A percentile compares a stretch with the other conserved stretches of the same genome.
Evolutionary conservation across 768 basidiomycete genomes (phyloP).

Genomic region (Lactifluus rugatus): DNA sequence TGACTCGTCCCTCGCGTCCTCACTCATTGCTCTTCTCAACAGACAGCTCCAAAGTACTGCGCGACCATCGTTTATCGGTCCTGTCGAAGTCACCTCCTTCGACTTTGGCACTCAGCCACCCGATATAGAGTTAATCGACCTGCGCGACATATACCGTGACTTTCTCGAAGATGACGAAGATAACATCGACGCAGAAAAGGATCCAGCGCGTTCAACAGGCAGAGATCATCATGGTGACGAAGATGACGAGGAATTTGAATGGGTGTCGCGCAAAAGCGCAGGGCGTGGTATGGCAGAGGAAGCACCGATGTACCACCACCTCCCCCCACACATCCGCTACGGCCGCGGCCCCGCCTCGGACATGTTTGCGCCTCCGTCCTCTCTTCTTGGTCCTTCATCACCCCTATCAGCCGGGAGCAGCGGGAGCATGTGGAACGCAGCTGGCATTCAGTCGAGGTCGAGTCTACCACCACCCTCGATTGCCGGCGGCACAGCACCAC

Average conservation of each 20-base stretch:
- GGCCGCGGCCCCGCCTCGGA: slow-evolving; percentile 47
- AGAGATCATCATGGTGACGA: slow-evolving; percentile 42
- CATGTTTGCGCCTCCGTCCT: slow-evolving; percentile 30
- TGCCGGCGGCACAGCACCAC: too few relatives aligned
- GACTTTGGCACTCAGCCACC: slow-evolving; percentile 81
- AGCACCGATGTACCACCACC: slow-evolving; percentile 53
- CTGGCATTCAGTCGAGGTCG: background rate
- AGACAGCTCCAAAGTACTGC: slow-evolving; percentile 57
- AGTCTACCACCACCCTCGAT: background rate
- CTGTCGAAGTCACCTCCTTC: slow-evolving; percentile 74
- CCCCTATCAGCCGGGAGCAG: background rate
- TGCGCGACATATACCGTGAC: slow-evolving; percentile 89
- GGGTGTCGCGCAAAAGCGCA: slow-evolving; percentile 61
- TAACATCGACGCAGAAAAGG: slow-evolving; percentile 30
- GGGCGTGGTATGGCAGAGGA: slow-evolving; percentile 42
- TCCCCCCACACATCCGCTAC: slow-evolving; percentile 67
- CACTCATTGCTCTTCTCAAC: slow-evolving; percentile 70
- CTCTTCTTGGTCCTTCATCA: slow-evolving; percentile 26
- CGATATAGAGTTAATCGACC: slow-evolving; percentile 81
- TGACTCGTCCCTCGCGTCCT: slow-evolving; percentile 57
- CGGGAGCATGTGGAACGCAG: background rate
- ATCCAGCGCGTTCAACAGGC: slow-evolving; percentile 15
- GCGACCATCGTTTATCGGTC: slow-evolving; percentile 92
- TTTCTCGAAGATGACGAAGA: slow-evolving; percentile 75
- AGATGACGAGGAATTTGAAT: slow-evolving; percentile 73